Base-by-base conservation (phyloP, 2,329 filamentous ascomycete genomes). In the Pseudogymnoascus sp. region DNA sequence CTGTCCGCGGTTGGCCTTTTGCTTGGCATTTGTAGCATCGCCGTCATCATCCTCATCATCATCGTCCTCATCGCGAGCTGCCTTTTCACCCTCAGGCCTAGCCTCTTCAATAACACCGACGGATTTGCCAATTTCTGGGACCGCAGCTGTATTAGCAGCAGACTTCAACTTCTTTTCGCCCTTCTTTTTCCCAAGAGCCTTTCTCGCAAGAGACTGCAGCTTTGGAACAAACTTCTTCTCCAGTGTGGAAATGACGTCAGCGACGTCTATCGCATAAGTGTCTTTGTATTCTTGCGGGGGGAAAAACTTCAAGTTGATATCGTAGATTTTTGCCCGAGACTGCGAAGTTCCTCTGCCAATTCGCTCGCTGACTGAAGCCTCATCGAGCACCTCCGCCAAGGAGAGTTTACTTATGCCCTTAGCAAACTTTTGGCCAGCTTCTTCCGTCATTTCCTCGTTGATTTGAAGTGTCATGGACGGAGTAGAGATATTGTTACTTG, bases 341-440 rank as follows among this genome's bases (percentile, higher is more conserved):
- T 86, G 83, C 4, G 84, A 84, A 33, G 85, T 77, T 42, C 91
- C 91, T 64, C 84, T 82, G 11, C 90, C 90, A 61, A 93, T 85
- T 29, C 83, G 85, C 76, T 99, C 96, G 62, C 86, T 87, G 21
- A 97, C 89, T 1, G 82, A 85, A 13, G 91, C 88, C 67, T 87
- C 86, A 72, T 97, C 90, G 31, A 97, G 78, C 37, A 99, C 85
- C 70, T 96, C 88, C 0, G 90, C 87, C 47, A 99, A 81, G 3
- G 89, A 90, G 50, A 97, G 82, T 66, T 89, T 86, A 72, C 90
- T 96, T 72, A 97, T 96, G 26, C 87, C 89, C 78, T 99, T 99
- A 59, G 93, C 89, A 72, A 99, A 97, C 59, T 82, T 84, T 70
- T 92, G 86, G 7, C 85, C 86, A 62, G 93, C 84, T 4, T 86